These are phyloP conservation scores for Syzygium jambos DNA, from an alignment of 345 rosid species.

Conservation along the genomic window DNA sequence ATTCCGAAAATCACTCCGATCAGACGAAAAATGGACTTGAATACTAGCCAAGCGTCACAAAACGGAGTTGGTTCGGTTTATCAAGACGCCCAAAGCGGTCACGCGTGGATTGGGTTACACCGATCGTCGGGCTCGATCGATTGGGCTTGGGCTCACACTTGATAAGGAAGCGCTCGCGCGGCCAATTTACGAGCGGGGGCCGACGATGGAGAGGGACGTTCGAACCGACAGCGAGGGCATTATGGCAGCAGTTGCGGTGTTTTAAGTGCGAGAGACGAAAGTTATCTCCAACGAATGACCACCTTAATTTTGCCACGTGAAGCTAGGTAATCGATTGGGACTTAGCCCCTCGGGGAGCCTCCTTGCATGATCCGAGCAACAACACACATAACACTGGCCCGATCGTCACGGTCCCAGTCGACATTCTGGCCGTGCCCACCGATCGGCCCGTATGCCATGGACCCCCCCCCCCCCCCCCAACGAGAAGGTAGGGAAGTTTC, in stretches of 20 bases:
- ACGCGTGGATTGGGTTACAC: background rate
- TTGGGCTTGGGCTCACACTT: background rate
- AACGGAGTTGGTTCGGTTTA: too few species aligned
- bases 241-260: background rate
- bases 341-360: background rate
- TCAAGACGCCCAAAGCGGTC: too few species aligned
- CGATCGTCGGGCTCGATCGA: background rate
- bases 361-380: background rate
- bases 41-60: too few species aligned
- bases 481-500: background rate
- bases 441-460: too few species aligned
- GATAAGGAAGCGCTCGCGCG: background rate
- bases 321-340: background rate
- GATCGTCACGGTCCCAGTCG: background rate
- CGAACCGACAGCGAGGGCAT: background rate
- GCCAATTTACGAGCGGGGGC: background rate
- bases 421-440: background rate
- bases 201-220: background rate
- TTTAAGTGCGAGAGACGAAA: too few species aligned
- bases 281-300: too few species aligned
- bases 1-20: too few species aligned
- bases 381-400: background rate
- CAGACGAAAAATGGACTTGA: too few species aligned
- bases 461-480: background rate
- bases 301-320: too few species aligned